phyloP scores from a whole-genome alignment of 208 protist genomes.

The Acanthamoeba healyi region DNA sequence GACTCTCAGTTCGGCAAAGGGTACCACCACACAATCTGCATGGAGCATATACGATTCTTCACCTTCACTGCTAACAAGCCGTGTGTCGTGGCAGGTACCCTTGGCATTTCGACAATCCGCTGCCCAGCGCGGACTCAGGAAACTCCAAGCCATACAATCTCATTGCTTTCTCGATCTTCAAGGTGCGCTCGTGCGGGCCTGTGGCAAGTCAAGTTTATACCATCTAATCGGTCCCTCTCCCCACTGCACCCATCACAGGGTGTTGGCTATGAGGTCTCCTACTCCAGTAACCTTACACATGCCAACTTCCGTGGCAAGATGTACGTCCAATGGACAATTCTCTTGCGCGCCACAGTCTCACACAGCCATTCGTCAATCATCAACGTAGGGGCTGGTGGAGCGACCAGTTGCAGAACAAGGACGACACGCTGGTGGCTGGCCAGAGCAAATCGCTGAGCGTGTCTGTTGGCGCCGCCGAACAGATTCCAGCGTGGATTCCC shows the following conservation, averaged over 20 bases:
- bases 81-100: no score
- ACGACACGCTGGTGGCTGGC: constrained; percentile 78
- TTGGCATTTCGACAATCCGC: constrained; percentile 78
- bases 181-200: no score
- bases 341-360: not conserved
- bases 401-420: constrained; percentile 80
- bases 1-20: constrained; percentile 74
- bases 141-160: constrained; percentile 74
- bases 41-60: no score
- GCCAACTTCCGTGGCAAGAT: constrained; percentile 64
- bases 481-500: not conserved
- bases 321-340: constrained; percentile 2
- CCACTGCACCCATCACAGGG: no score
- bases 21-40: no score
- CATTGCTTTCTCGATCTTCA: constrained; percentile 8
- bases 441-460: constrained; percentile 32
- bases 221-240: no score
- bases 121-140: constrained; percentile 68
- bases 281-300: constrained; percentile 43
- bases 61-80: no score
- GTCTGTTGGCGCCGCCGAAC: constrained; percentile 66
- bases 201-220: no score
- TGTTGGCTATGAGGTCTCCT: constrained; percentile 15
- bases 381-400: constrained; percentile 80
- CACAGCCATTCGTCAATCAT: no score